Evolutionary conservation across 352 stramenopile species (phyloP), one percentile per base, ranked within the genome.

Genomic region (Blastocystis sp.): DNA sequence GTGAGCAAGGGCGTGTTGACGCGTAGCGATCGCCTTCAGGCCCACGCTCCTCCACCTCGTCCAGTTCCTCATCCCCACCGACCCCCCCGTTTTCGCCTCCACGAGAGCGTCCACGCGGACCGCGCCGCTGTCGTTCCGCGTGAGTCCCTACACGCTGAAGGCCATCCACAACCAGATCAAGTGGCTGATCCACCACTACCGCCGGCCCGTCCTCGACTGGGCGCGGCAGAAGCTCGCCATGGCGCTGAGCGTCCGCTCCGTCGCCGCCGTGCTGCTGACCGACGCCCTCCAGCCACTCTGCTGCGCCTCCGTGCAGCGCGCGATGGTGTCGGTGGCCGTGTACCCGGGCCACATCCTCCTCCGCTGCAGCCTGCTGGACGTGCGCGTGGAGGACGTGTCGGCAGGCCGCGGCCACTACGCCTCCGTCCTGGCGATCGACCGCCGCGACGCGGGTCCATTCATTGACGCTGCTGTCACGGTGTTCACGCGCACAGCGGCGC

Each of bases 381-480:
- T 84, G 2, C n/a, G 14, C 14, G 28, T 84, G 6, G 3, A 38
- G 3, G 74, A 84, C 48, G 57, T 69, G 17, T 69, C 52, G 10
- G 45, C 34, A 4, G 74, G 74, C 0, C 38, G 60, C 42, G 74
- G 74, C 21, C 24, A 54, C 17, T 64, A 84, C 48, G n/a, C 74
- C 4, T 69, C 61, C 21, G 59, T 84, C 34, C 74, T 84, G 21
- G 17, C n/a, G 4, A 84, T 84, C 10, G 45, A 69, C 38, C 34
- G 34, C 24, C 38, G 54, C 34, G 28, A 70, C 4, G 45, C 68
- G 21, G 52, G 34, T 19, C 19, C 42, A 24, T 84, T 84, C 9
- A 43, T 84, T 28, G 54, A 62, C 19, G n/a, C 69, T 6, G 24
- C 28, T 2, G 14, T 62, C 6, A 68, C 40, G 17, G 24, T 68